Evolutionary conservation across 371 early-diverging fungal species (phyloP).

Genomic region (Funneliformis caledonium): DNA sequence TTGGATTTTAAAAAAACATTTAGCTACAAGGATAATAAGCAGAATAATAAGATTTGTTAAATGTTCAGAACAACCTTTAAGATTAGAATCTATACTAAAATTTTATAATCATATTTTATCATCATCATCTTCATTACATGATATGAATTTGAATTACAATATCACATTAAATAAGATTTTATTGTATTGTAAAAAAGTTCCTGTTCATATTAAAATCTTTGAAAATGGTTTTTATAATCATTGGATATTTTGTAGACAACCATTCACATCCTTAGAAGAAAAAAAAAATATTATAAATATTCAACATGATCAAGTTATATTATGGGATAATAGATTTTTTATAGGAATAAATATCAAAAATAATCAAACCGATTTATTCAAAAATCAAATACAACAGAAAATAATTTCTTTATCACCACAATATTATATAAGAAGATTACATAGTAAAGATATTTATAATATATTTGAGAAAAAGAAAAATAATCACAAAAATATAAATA

Average conservation of each 20-base stretch:
- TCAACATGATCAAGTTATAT: background rate
- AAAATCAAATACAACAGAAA: background rate
- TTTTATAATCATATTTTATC: conserved; percentile 11
- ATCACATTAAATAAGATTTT: background rate
- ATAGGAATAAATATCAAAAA: background rate
- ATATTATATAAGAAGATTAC: conserved; percentile 11
- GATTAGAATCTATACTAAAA: conserved; percentile 13
- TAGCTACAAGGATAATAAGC: conserved; percentile 27
- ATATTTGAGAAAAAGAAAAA: background rate
- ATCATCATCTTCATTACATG: background rate
- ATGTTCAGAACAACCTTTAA: conserved; percentile 22
- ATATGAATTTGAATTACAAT: background rate
- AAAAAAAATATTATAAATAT: background rate
- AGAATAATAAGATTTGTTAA: conserved; percentile 27
- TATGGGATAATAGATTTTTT: conserved; percentile 38
- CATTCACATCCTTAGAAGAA: background rate
- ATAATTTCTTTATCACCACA: background rate
- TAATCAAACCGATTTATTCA: background rate
- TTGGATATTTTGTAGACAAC: conserved; percentile 28
- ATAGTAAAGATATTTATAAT: background rate
- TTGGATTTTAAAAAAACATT: conserved; percentile 31
- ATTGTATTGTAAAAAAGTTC: background rate
- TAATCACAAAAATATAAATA: background rate
- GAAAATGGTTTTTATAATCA: background rate
- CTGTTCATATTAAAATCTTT: background rate